phyloP scores from a whole-genome alignment of 352 stramenopile species.

The Phytopythium sindhum region DNA sequence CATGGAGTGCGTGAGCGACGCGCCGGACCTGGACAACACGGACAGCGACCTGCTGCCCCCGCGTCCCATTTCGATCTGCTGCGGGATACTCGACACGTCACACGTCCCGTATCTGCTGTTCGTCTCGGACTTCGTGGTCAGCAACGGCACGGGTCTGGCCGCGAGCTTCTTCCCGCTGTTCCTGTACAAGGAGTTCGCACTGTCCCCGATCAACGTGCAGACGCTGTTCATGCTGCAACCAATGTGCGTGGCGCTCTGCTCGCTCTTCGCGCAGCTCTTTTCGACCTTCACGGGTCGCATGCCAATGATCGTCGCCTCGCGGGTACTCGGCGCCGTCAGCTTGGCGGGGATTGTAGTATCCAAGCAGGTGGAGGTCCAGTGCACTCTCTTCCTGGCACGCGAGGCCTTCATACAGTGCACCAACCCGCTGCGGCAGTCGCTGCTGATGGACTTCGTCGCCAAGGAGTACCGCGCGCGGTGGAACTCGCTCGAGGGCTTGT shows the following conservation, averaged over 20 bases:
- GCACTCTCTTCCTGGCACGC: conserved; percentile 46
- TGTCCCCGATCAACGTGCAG: conserved; percentile 56
- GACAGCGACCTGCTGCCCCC: conserved; percentile 7
- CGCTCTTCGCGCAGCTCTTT: conserved; percentile 40
- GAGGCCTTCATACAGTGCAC: conserved; percentile 59
- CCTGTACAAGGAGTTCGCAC: conserved; percentile 48
- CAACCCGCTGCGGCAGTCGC: conserved; percentile 53
- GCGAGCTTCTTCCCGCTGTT: conserved; percentile 65
- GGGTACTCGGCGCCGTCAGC: conserved; percentile 32
- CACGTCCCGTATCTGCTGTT: conserved; percentile 68
- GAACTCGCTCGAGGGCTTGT: conserved; percentile 68
- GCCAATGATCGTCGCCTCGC: conserved; percentile 48
- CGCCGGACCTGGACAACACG: conserved; percentile 2
- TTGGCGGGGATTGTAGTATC: conserved; percentile 49
- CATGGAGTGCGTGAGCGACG: conserved; percentile 6
- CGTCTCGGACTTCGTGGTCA: conserved; percentile 63
- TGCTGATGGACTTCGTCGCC: conserved; percentile 79
- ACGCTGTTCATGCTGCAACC: conserved; percentile 54
- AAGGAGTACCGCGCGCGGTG: conserved; percentile 55
- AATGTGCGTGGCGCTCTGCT: conserved; percentile 35
- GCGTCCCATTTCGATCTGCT: conserved; percentile 18
- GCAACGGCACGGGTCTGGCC: conserved; percentile 57
- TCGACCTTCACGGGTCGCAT: conserved; percentile 40
- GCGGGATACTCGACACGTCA: conserved; percentile 25
- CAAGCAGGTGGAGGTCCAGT: conserved; percentile 24